These are phyloP conservation scores for Rhizopogon salebrosus DNA, from an alignment of 768 basidiomycete genomes.

Conservation along the genomic window DNA sequence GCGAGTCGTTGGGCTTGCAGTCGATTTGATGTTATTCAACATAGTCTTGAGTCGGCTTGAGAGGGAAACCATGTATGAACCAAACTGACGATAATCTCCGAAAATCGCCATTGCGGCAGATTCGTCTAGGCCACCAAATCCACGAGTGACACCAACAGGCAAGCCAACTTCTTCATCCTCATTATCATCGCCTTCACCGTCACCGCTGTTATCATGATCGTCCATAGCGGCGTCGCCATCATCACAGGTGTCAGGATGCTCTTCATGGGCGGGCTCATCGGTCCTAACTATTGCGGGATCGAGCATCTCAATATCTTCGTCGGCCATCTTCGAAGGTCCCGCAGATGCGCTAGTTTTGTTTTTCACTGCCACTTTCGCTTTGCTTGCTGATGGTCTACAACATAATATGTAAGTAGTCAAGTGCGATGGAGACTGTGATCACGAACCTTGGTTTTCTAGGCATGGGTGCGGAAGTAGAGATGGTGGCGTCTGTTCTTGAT, in stretches of 20 bases:
- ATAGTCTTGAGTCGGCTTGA: slow-evolving; percentile 85
- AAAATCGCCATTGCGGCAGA: slow-evolving; percentile 74
- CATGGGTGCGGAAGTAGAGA: slow-evolving; percentile 50
- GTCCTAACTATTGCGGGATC: slow-evolving; percentile 53
- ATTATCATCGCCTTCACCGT: slow-evolving; percentile 42
- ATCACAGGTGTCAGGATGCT: slow-evolving; percentile 38
- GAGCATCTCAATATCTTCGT: slow-evolving; percentile 75
- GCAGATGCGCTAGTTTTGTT: slow-evolving; percentile 52
- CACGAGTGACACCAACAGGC: slow-evolving; percentile 30
- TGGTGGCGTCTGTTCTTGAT: slow-evolving; percentile 43
- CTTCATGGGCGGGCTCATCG: slow-evolving; percentile 38
- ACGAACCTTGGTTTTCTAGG: slow-evolving; percentile 69
- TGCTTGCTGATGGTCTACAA: slow-evolving; percentile 42
- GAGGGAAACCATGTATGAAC: slow-evolving; percentile 90
- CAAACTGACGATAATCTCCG: slow-evolving; percentile 82
- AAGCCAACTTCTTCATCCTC: slow-evolving; percentile 33
- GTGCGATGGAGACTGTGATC: slow-evolving; percentile 4
- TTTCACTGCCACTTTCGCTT: slow-evolving; percentile 58
- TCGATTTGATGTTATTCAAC: slow-evolving; percentile 81
- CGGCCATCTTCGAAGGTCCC: slow-evolving; percentile 59
- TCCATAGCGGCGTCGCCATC: slow-evolving; percentile 38
- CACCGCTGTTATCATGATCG: slow-evolving; percentile 46
- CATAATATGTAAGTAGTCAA: slow-evolving; percentile 8
- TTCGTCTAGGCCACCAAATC: slow-evolving; percentile 57
- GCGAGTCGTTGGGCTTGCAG: slow-evolving; percentile 80